Percentiles rank a stretch among this genome's conserved stretches.
These are phyloP conservation scores for Aspergillus hortae DNA, from an alignment of 2,329 filamentous ascomycete genomes.

Conservation along the genomic window DNA sequence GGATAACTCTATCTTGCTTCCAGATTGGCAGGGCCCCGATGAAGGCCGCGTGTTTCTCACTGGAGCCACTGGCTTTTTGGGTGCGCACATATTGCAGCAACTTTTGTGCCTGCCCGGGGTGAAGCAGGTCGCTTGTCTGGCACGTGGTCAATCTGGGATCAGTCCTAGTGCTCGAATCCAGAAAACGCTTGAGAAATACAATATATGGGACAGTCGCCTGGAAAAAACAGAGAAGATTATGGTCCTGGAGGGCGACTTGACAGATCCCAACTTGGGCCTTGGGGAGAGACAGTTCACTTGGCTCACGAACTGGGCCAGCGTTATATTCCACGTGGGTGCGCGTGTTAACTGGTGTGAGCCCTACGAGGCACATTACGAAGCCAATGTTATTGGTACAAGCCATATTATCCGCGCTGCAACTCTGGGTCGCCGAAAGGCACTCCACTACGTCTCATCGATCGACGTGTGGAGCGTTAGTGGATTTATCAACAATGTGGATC, in stretches of 20 bases:
- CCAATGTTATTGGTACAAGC: constrained; percentile 1
- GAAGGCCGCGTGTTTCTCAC: constrained; percentile 3
- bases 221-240: background rate
- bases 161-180: background rate
- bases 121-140: background rate
- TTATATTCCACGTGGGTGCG: constrained; percentile 1
- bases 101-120: background rate
- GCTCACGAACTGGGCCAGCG: constrained; percentile 1
- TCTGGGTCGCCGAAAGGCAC: background rate
- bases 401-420: background rate
- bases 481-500: background rate
- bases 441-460: constrained; percentile 2
- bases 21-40: background rate
- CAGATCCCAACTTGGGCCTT: background rate
- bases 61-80: constrained; percentile 1
- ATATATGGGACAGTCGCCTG: background rate
- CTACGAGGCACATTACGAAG: background rate
- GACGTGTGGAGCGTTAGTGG: background rate
- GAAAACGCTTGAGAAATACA: background rate
- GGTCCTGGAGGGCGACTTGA: background rate
- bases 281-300: background rate
- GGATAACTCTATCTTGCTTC: constrained; percentile 1
- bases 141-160: background rate
- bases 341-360: constrained; percentile 1
- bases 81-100: background rate